Base-by-base conservation (phyloP, 2,329 filamentous ascomycete genomes). In the Orbilia ellipsospora region DNA sequence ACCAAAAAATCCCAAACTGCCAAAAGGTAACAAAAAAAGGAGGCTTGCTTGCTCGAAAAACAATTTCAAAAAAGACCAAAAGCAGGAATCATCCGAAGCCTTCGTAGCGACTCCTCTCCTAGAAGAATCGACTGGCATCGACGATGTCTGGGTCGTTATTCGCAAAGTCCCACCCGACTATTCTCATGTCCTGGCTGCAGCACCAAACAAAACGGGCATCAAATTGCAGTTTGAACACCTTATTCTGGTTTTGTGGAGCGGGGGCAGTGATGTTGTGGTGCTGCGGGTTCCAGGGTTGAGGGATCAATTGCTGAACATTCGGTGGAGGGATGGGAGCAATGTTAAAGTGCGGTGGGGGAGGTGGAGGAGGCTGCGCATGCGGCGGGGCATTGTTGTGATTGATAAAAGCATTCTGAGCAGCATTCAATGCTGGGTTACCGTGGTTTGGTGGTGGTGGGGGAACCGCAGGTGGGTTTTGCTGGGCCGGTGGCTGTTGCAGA, bases 121-220 rank as follows among this genome's bases (percentile, higher is more conserved):
- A 89, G 81, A 96, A 97, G 81, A 96, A 96, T 42, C 88, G 87
- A 77, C 89, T 88, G 5, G 90, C 92, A 80, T 92, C 90, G 66
- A 92, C 88, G 63, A 97, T 87, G 79, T 96, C 91, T 66, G 87
- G 83, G 78, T 99, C 94, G 3, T 89, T 90, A 78, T 93, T 92
- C 73, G 93, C 95, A 85, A 98, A 99, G 82, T 99, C 95, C 95
- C 95, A 99, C 0, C 94, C 95, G 0, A 98, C 93, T 80, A 99
- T 98, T 15, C 91, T 89, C 45, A 90, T 90, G 68, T 95, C 93
- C 82, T 98, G 94, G 78, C 92, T 95, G 81, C 94, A 97, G 84
- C 94, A 97, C 65, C 99, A 91, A 78, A 99, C 96, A 79, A 94
- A 90, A 20, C 93, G 88, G 0, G 93, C 92, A 81, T 99, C 95